A percentile compares a stretch with the other conserved stretches of the same genome.
Evolutionary conservation across 2,329 filamentous ascomycete genomes (phyloP).

Genomic region (Boeremia exigua): DNA sequence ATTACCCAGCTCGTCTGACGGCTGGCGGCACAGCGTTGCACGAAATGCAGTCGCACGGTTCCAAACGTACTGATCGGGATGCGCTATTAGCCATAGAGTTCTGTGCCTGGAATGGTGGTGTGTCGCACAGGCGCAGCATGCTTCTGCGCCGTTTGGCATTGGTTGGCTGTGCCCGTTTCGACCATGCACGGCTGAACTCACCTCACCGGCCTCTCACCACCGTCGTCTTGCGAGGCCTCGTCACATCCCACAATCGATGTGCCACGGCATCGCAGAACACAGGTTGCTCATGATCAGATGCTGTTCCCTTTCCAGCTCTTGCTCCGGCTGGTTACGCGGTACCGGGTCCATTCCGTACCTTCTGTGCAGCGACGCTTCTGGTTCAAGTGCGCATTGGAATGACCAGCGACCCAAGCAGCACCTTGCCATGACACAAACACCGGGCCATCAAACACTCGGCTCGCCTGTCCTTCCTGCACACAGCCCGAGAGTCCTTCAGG

Average conservation of each 20-base stretch:
- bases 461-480: slow-evolving; percentile 7
- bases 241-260: slow-evolving; percentile 10
- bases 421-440: neutral
- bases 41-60: slow-evolving; percentile 8
- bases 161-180: slow-evolving; percentile 4
- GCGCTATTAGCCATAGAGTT: slow-evolving; percentile 12
- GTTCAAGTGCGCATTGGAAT: slow-evolving; percentile 15
- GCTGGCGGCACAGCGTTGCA: slow-evolving; percentile 1
- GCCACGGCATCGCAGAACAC: slow-evolving; percentile 11
- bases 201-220: slow-evolving; percentile 2
- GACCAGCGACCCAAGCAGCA: slow-evolving; percentile 1
- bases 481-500: neutral
- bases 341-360: slow-evolving; percentile 7
- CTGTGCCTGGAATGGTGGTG: slow-evolving; percentile 18
- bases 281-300: slow-evolving; percentile 7
- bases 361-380: slow-evolving; percentile 6
- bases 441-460: neutral
- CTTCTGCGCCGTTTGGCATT: neutral
- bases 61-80: slow-evolving; percentile 9
- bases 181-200: neutral
- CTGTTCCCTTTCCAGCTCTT: slow-evolving; percentile 11
- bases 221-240: neutral
- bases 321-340: slow-evolving; percentile 9
- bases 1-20: slow-evolving; percentile 1
- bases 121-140: slow-evolving; percentile 19